Percentiles rank a stretch among this genome's conserved stretches.
Evolutionary conservation across 257 asterid species (phyloP).

Genomic region (Solanum phureja): DNA sequence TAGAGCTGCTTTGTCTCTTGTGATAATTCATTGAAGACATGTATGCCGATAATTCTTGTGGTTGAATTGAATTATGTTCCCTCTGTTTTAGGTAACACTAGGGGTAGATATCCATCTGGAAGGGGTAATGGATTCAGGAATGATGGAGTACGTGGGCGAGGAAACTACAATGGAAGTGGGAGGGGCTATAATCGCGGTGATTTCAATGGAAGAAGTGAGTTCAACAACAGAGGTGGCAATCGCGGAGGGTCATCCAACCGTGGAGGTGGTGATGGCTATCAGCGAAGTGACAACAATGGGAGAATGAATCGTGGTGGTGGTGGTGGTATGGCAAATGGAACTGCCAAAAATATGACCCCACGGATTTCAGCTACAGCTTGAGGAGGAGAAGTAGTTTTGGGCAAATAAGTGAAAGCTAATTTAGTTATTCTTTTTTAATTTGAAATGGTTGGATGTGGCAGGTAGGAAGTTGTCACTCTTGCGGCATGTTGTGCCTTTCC

Average conservation of each 20-base stretch:
- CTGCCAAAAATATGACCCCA: slow-evolving; percentile 9
- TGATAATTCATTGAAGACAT: background rate
- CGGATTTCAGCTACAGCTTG: slow-evolving; percentile 3
- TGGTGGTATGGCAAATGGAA: slow-evolving; percentile 22
- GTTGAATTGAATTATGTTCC: background rate
- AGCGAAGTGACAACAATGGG: slow-evolving; percentile 18
- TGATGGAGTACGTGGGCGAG: slow-evolving; percentile 82
- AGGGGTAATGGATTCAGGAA: slow-evolving; percentile 69
- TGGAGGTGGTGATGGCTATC: slow-evolving; percentile 51
- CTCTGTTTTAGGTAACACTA: slow-evolving; percentile 30
- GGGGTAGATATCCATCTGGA: slow-evolving; percentile 60
- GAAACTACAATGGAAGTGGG: slow-evolving; percentile 56
- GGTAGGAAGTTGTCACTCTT: background rate
- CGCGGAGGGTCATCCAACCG: slow-evolving; percentile 48
- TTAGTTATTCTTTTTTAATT: background rate
- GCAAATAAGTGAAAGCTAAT: background rate
- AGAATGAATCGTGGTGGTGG: slow-evolving; percentile 16
- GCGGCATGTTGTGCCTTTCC: background rate
- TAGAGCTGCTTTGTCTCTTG: background rate
- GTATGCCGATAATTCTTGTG: background rate
- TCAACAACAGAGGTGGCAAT: slow-evolving; percentile 43
- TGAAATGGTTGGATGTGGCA: background rate
- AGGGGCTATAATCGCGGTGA: slow-evolving; percentile 55
- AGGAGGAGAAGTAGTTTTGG: background rate
- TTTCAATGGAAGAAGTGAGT: slow-evolving; percentile 47